Base-by-base conservation (phyloP, 495 filamentous ascomycete species). In the Trichoderma reesei region DNA sequence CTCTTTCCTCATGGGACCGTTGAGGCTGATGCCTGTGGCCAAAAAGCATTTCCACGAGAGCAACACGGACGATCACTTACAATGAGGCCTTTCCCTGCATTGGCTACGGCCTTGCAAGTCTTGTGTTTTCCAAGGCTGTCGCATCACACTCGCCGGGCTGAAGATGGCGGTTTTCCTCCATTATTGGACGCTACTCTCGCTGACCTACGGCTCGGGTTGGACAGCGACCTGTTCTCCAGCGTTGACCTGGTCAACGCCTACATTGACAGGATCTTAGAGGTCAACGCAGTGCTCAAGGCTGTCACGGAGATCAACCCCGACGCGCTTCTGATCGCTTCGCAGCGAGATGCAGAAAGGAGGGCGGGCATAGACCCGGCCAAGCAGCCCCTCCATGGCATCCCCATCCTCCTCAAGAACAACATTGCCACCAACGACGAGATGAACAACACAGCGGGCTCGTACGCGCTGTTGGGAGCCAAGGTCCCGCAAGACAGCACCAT, bases 381-480 rank as follows among this genome's bases (percentile, higher is more conserved):
- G 36, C 79, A 81, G 11, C 81, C 82, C 5, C 75, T 88, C 3
- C 85, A 90, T 73, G 87, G 87, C 14, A 79, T 90, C 41, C 87
- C 87, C 0, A 82, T 89, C 51, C 68, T 89, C 13, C 80, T 89
- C 71, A 89, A 90, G 73, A 82, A 86, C 69, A 91, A 88, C 74
- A 89, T 90, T 64, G 88, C 83, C 26, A 86, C 84, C 2, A 80
- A 80, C 59, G 88, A 90, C 66, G 78, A 80, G 51, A 85, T 90
- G 86, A 83, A 87, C 69, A 73, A 64, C 48, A 68, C 71, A 0
- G 85, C 83, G 16, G 85, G 86, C 7, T 88, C 85, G 0, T 86
- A 74, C 59, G 76, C 83, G 8, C 72, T 88, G 5, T 63, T 80
- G n/a, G 79, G 82, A 36, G 72, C 81, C n/a, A 77, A 71, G 60